A percentile compares a stretch with the other conserved stretches of the same genome.
Evolutionary conservation across 1,284 basidiomycete genomes (phyloP).

Genomic region (Ceratobasidium sp.): DNA sequence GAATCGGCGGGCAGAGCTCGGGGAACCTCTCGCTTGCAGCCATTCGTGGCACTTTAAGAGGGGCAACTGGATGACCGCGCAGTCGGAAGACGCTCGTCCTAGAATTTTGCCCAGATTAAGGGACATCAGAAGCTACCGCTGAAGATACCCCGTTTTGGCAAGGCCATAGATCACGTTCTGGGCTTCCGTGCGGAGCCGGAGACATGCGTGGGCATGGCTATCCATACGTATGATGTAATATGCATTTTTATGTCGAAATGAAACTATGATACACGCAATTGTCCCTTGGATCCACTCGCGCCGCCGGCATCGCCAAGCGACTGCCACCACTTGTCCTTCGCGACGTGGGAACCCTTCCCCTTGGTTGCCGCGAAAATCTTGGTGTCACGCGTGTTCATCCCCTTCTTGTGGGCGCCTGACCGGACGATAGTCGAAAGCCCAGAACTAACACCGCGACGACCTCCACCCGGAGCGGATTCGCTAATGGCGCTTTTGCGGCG

Average conservation of each 20-base stretch:
- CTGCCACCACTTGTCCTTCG: constrained; percentile 35
- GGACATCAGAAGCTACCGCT: not conserved
- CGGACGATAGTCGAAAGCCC: constrained; percentile 69
- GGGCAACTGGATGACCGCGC: not conserved
- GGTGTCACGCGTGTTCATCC: constrained; percentile 44
- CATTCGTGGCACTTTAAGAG: not conserved
- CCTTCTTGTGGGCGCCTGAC: constrained; percentile 11
- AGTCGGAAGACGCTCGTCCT: not conserved
- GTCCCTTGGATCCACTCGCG: not conserved
- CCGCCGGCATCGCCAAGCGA: constrained; percentile 13
- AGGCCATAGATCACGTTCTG: not conserved
- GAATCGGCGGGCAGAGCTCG: constrained; percentile 24
- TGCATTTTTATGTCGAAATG: not conserved
- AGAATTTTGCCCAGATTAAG: not conserved
- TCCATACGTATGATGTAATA: not conserved
- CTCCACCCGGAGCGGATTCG: constrained; percentile 59
- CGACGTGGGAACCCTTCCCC: not conserved
- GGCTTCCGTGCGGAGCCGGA: not conserved
- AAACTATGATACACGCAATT: constrained; percentile 1
- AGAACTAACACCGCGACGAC: constrained; percentile 72
- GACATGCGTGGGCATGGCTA: not conserved
- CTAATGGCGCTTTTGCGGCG: constrained; percentile 42
- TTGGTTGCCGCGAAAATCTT: not conserved
- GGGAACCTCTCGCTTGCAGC: not conserved
- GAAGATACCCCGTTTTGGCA: not conserved